Percentiles rank a stretch among this genome's conserved stretches.
Conservation (phyloP, 2,329 filamentous ascomycete genomes). For the Ophiosphaerella korrae region DNA sequence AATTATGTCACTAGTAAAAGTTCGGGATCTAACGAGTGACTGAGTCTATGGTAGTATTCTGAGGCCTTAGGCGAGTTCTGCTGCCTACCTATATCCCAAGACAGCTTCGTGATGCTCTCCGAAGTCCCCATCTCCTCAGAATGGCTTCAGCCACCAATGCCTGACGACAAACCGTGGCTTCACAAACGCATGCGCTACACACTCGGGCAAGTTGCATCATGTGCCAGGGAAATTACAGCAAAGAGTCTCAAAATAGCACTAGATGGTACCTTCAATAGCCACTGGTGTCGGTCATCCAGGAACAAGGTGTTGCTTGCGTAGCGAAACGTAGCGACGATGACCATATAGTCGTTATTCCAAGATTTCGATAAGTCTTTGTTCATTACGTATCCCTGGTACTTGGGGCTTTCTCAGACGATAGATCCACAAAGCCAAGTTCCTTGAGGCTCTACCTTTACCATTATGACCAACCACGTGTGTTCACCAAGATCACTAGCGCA, state of each 20-base stretch:
- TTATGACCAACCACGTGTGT: constrained; percentile 16
- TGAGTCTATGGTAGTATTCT: neutral
- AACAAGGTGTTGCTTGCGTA: constrained; percentile 13
- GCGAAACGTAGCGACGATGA: constrained; percentile 25
- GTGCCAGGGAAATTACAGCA: constrained; percentile 13
- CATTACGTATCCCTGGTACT: constrained; percentile 1
- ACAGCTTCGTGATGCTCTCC: neutral
- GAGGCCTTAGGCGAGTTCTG: constrained; percentile 7
- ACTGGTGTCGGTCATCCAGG: constrained; percentile 1
- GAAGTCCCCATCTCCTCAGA: constrained; percentile 1
- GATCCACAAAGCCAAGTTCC: constrained; percentile 19
- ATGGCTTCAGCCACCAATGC: constrained; percentile 11
- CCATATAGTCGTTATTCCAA: constrained; percentile 13
- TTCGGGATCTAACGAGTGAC: too few species aligned
- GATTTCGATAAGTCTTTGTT: constrained; percentile 4
- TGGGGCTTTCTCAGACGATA: constrained; percentile 3
- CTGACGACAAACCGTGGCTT: constrained; percentile 6
- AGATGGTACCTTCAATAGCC: constrained; percentile 3
- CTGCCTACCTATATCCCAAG: constrained; percentile 21
- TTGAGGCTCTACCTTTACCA: constrained; percentile 18
- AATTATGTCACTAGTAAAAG: too few species aligned
- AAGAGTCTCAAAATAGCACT: constrained; percentile 4
- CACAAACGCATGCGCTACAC: constrained; percentile 7
- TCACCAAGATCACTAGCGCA: constrained; percentile 26
- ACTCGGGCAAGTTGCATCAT: constrained; percentile 11